phyloP scores from a whole-genome alignment of 2,329 filamentous ascomycete genomes.

The Botrytis fragariae region DNA sequence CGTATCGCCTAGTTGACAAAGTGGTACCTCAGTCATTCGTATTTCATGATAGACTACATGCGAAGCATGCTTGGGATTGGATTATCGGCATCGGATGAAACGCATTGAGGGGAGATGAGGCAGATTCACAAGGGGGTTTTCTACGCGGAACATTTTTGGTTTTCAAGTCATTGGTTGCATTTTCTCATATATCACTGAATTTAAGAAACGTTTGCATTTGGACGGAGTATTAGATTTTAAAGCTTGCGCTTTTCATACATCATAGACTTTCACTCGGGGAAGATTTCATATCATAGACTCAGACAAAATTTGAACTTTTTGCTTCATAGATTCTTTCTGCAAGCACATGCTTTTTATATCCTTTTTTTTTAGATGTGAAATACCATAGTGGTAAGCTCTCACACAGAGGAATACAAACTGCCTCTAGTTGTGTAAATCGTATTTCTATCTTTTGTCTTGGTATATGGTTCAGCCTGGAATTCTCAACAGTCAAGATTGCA shows the following conservation, averaged over 20 bases:
- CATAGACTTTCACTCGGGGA: neutral
- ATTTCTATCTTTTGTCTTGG: neutral
- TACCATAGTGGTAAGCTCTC: neutral
- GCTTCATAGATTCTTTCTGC: neutral
- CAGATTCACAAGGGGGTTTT: neutral
- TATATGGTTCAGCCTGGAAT: neutral
- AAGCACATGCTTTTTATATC: neutral
- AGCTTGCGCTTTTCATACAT: neutral
- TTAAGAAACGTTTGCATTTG: neutral
- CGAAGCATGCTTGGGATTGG: neutral
- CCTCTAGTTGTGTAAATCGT: no score
- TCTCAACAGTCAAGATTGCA: neutral
- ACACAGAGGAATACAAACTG: neutral
- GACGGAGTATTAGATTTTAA: neutral
- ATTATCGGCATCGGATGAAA: neutral
- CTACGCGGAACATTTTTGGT: neutral
- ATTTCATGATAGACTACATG: neutral
- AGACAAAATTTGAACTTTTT: neutral
- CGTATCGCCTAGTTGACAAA: neutral
- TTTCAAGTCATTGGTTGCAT: neutral
- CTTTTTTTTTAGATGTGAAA: no score
- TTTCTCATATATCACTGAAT: neutral
- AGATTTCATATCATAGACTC: slow-evolving; percentile 3
- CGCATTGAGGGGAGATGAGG: neutral
- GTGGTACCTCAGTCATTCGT: neutral